phyloP scores from a whole-genome alignment of 331 rosid genomes.

The Malus hybrid region DNA sequence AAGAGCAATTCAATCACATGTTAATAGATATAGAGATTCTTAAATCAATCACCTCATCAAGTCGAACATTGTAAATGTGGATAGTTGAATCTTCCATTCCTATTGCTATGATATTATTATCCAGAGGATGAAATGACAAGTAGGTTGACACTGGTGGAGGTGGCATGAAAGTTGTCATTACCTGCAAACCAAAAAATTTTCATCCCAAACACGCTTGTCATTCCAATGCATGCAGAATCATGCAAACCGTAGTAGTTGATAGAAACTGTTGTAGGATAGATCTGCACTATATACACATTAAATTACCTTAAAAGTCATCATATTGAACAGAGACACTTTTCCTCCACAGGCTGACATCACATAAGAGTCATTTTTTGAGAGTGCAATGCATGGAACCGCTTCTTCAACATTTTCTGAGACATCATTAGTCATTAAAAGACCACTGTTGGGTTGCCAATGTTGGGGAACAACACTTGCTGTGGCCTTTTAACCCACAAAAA shows the following conservation, averaged over 20 bases:
- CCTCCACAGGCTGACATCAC: constrained; percentile 23
- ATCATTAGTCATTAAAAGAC: constrained; percentile 19
- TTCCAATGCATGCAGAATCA: neutral
- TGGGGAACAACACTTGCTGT: constrained; percentile 17
- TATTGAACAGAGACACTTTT: constrained; percentile 13
- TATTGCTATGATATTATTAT: constrained; percentile 17
- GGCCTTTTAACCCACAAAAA: constrained; percentile 9
- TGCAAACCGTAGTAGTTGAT: neutral
- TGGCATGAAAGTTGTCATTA: constrained; percentile 16
- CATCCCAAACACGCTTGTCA: neutral
- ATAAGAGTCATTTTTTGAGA: constrained; percentile 16
- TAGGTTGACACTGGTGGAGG: constrained; percentile 20
- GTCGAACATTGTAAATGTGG: constrained; percentile 21
- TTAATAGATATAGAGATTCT: neutral
- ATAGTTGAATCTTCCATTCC: constrained; percentile 19
- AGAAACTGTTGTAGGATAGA: neutral
- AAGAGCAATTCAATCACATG: neutral
- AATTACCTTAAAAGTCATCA: constrained; percentile 18
- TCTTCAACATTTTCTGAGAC: constrained; percentile 16
- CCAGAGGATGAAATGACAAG: constrained; percentile 19
- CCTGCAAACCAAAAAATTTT: constrained; percentile 12
- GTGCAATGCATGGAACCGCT: constrained; percentile 16
- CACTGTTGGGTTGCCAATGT: constrained; percentile 21
- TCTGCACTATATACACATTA: neutral
- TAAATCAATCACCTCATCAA: constrained; percentile 8